Conservation (phyloP, 225 moss, liverwort and hornwort species). For the Takakia lepidozioides region DNA sequence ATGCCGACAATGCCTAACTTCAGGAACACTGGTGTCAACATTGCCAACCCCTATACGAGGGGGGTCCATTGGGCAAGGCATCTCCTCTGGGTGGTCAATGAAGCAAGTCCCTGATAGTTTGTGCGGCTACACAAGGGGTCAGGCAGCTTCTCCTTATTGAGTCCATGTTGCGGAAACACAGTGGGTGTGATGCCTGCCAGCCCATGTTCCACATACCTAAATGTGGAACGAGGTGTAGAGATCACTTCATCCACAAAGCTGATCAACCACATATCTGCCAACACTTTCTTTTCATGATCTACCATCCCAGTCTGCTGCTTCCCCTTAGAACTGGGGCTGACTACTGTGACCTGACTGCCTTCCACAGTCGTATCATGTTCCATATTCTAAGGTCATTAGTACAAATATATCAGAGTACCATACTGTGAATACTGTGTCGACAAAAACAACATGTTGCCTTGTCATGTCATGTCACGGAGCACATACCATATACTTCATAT, state of each 20-base stretch:
- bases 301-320: constrained; percentile 24
- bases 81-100: constrained; percentile 35
- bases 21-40: constrained; percentile 11
- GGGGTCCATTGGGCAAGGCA: constrained; percentile 26
- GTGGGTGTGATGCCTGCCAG: constrained; percentile 40
- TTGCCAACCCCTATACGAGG: constrained; percentile 16
- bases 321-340: constrained; percentile 34
- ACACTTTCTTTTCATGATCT: constrained; percentile 29
- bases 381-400: too few relatives aligned
- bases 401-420: too few relatives aligned
- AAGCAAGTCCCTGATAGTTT: constrained; percentile 48
- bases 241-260: constrained; percentile 43
- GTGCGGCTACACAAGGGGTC: constrained; percentile 24
- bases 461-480: too few relatives aligned
- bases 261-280: constrained; percentile 50
- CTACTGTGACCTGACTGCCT: constrained; percentile 8
- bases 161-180: constrained; percentile 20
- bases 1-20: constrained; percentile 30
- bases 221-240: constrained; percentile 37
- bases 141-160: constrained; percentile 14
- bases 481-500: too few relatives aligned
- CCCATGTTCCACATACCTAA: constrained; percentile 39
- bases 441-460: too few relatives aligned
- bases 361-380: too few relatives aligned
- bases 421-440: too few relatives aligned